Evolutionary conservation across 371 early-diverging fungal species (phyloP).

Genomic region (Mucor sp.): DNA sequence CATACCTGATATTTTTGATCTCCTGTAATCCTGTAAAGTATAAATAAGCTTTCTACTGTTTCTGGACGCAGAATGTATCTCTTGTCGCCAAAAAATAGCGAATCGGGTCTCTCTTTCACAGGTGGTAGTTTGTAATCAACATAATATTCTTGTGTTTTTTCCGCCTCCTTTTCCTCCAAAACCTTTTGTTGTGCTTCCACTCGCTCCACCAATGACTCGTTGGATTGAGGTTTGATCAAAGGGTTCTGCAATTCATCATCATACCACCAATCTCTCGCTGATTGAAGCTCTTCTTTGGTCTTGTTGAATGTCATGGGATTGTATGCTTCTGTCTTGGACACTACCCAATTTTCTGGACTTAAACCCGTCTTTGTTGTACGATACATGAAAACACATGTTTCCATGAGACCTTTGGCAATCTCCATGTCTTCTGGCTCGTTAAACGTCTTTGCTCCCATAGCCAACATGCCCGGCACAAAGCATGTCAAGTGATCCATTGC

Average conservation of each 20-base stretch:
- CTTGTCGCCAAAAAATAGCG: constrained; percentile 19
- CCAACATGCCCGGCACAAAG: constrained; percentile 71
- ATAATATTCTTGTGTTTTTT: constrained; percentile 1
- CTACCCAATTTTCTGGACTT: constrained; percentile 52
- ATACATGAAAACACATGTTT: constrained; percentile 65
- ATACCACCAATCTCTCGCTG: constrained; percentile 40
- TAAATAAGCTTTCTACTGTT: constrained; percentile 78
- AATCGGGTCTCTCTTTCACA: constrained; percentile 11
- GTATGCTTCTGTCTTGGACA: constrained; percentile 24
- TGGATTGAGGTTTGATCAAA: neutral
- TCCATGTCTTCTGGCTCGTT: constrained; percentile 42
- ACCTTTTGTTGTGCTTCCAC: neutral
- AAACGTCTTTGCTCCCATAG: constrained; percentile 55
- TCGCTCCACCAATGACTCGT: neutral
- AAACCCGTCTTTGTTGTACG: constrained; percentile 51
- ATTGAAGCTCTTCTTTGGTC: constrained; percentile 18
- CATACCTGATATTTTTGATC: constrained; percentile 66
- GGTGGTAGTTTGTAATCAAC: constrained; percentile 15
- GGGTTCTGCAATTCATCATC: constrained; percentile 4
- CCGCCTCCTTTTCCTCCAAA: neutral
- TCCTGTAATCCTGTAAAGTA: constrained; percentile 73
- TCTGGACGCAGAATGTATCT: constrained; percentile 53
- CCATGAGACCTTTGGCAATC: constrained; percentile 51
- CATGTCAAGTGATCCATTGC: constrained; percentile 66
- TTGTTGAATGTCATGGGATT: constrained; percentile 34